Evolutionary conservation across 306 rosid species (phyloP), one percentile per base, ranked within the genome.

Genomic region (Prunus armeniaca): DNA sequence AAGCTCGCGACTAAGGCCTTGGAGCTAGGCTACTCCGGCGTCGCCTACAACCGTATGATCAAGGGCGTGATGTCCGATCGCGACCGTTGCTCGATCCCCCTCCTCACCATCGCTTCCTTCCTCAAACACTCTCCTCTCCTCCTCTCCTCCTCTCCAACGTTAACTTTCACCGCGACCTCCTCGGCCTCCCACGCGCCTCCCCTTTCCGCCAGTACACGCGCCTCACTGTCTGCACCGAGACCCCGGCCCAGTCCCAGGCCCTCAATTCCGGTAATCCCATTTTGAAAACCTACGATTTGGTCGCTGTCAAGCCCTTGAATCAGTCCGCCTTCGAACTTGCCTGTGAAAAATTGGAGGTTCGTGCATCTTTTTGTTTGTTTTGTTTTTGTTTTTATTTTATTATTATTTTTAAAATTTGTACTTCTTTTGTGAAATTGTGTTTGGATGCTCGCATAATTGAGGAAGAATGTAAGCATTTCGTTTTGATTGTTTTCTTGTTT

Each of bases 201-300:
- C 96, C 92, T 25, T 94, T 94, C 82, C 96, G 90, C 12, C 96
- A 94, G 83, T 94, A 92, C 88, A 92, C 92, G 32, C 96, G 97
- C 58, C 90, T 95, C 56, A 95, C 97, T 34, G 87, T 95, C 67
- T 80, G 76, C 80, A 81, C 76, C 19, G 90, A 90, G 10, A 79
- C n/a, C 74, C 4, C 71, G 1, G 49, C 76, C 10, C 91, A 86
- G 76, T 85, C 85, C 14, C 89, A 82, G 58, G 86, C 91, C 4
- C 88, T 95, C 20, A 90, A 90, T 79, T 84, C 89, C 1, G 96
- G 90, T 3, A 92, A 95, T 79, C 97, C 94, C 3, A 70, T 95
- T 75, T 81, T 95, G 85, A 92, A 92, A 80, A 88, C 96, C 68
- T 90, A 92, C 71, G 93, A 92, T 84, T 69, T 95, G 85, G 91